A percentile compares a stretch with the other conserved stretches of the same genome.
These are phyloP conservation scores for Fallopia convolvulus DNA, from an alignment of 148 eudicot species.

Conservation along the genomic window DNA sequence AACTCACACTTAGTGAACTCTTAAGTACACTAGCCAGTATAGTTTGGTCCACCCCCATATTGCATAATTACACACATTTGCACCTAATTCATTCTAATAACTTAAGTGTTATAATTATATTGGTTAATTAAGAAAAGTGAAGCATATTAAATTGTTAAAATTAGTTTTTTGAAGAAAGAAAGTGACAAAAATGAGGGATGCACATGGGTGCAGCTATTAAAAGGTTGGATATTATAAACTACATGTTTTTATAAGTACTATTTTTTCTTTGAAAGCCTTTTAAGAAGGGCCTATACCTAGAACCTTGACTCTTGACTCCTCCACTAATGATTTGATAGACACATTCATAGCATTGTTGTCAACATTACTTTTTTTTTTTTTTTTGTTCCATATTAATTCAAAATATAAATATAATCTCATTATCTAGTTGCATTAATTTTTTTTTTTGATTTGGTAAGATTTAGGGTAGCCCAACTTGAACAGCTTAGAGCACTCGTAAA, in stretches of 20 bases:
- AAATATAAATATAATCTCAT: too few species aligned
- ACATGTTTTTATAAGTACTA: constrained; percentile 3
- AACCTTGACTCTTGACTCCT: constrained; percentile 58
- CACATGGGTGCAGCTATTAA: constrained; percentile 19
- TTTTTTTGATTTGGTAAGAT: too few species aligned
- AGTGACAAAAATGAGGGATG: constrained; percentile 17
- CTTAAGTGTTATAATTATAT: neutral
- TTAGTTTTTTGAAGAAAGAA: constrained; percentile 8
- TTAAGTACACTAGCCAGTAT: constrained; percentile 21
- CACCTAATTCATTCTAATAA: constrained; percentile 14
- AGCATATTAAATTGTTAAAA: constrained; percentile 13
- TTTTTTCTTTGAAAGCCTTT: constrained; percentile 17
- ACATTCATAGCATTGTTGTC: constrained; percentile 9
- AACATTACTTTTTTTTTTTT: constrained; percentile 1
- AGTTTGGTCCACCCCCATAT: neutral
- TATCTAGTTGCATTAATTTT: too few species aligned
- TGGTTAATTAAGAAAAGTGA: constrained; percentile 18
- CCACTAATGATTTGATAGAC: constrained; percentile 34
- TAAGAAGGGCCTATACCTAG: constrained; percentile 21
- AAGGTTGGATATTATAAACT: neutral
- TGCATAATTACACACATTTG: neutral
- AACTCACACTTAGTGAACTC: neutral
- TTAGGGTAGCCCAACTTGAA: too few species aligned
- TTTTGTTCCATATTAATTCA: too few species aligned
- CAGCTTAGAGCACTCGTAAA: too few species aligned